These are phyloP conservation scores for Silene coronaria DNA, from an alignment of 179 eudicot genomes.

Conservation along the genomic window DNA sequence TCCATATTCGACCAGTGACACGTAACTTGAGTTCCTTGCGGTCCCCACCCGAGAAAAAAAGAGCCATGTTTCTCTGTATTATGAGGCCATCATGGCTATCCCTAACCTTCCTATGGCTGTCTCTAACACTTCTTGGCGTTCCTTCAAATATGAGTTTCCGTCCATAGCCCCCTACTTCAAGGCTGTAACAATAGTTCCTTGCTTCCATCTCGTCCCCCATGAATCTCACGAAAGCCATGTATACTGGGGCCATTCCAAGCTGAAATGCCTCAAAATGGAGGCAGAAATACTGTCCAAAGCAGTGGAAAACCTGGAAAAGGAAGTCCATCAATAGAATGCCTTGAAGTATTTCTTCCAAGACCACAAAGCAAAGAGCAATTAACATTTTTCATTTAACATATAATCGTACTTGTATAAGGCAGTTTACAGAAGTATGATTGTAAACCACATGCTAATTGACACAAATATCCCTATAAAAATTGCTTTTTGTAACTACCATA, in stretches of 20 bases:
- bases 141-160: constrained; percentile 59
- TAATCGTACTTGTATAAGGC: no score
- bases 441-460: no score
- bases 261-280: constrained; percentile 82
- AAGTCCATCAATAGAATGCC: neutral
- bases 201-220: constrained; percentile 82
- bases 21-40: constrained; percentile 54
- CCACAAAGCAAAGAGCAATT: neutral
- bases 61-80: constrained; percentile 71
- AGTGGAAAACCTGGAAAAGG: constrained; percentile 56
- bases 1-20: constrained; percentile 60
- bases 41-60: constrained; percentile 65
- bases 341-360: neutral
- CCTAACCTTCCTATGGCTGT: constrained; percentile 54
- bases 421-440: no score
- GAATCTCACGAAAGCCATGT: constrained; percentile 69
- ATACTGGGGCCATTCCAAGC: constrained; percentile 72
- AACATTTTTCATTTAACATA: neutral
- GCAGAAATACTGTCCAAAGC: constrained; percentile 63
- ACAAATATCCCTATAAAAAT: no score
- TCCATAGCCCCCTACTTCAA: constrained; percentile 56
- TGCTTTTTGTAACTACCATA: no score
- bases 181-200: constrained; percentile 54
- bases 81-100: constrained; percentile 69
- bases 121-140: constrained; percentile 58